phyloP scores from a whole-genome alignment of 2,329 filamentous ascomycete genomes.

The Aspergillus sp. region DNA sequence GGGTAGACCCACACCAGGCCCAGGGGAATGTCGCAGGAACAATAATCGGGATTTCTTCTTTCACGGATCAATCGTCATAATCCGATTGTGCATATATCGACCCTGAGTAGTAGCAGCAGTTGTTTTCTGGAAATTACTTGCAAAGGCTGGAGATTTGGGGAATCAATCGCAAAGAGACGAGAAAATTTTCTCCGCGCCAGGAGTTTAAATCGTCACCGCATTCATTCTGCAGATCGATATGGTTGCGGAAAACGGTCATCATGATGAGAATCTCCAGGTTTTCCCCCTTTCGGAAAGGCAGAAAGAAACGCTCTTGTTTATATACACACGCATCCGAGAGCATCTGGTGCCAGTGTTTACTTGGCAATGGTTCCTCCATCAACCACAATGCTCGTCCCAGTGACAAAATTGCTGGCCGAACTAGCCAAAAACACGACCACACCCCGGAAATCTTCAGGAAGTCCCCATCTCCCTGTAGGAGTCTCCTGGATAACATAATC shows the following conservation, averaged over 20 bases:
- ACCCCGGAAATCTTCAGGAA: constrained; percentile 82
- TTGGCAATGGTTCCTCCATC: constrained; percentile 66
- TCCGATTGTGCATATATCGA: not conserved
- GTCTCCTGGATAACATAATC: constrained; percentile 72
- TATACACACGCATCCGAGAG: too few relatives aligned
- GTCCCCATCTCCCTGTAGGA: constrained; percentile 78
- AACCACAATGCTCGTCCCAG: constrained; percentile 75
- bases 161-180: not conserved
- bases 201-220: not conserved
- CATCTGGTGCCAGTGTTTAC: not conserved
- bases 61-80: not conserved
- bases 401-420: constrained; percentile 72
- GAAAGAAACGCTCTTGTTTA: too few relatives aligned
- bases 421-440: constrained; percentile 74
- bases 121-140: too few relatives aligned
- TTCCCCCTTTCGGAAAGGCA: not conserved
- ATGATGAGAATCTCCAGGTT: not conserved
- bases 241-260: not conserved
- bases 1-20: constrained; percentile 12
- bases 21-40: constrained; percentile 9
- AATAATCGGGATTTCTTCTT: not conserved
- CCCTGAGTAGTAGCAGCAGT: not conserved
- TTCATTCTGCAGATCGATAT: not conserved
- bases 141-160: too few relatives aligned
- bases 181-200: not conserved